Evolutionary conservation across 495 filamentous ascomycete genomes (phyloP).

Genomic region (Penicillium soppii): DNA sequence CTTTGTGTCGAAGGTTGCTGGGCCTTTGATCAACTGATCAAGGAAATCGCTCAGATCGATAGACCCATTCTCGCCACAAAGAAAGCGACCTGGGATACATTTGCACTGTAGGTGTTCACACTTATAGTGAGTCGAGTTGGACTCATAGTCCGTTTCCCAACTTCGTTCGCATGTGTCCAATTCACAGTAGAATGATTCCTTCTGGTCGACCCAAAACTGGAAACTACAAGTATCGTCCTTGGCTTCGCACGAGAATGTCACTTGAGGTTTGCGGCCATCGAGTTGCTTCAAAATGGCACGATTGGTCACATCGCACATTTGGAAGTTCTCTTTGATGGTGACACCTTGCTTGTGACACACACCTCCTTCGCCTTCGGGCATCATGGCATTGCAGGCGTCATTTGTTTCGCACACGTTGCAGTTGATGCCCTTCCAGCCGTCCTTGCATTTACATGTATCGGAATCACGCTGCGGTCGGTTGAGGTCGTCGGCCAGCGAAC

Average conservation of each 20-base stretch:
- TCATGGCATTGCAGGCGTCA: constrained; percentile 79
- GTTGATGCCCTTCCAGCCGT: constrained; percentile 97
- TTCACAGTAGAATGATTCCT: constrained; percentile 94
- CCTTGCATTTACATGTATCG: constrained; percentile 77
- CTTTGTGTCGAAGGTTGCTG: constrained; percentile 76
- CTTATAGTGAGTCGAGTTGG: constrained; percentile 79
- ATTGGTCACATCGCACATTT: constrained; percentile 98
- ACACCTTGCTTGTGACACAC: constrained; percentile 91
- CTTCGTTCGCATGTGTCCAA: constrained; percentile 76
- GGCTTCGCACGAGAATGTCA: constrained; percentile 88
- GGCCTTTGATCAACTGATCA: constrained; percentile 73
- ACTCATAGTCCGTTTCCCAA: constrained; percentile 61
- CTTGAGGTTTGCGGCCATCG: constrained; percentile 79
- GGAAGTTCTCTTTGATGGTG: constrained; percentile 89
- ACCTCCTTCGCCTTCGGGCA: constrained; percentile 73
- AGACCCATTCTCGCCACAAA: constrained; percentile 87
- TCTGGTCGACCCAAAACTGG: constrained; percentile 94
- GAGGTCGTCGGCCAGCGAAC: constrained; percentile 75
- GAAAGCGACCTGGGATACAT: constrained; percentile 87
- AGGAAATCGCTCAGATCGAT: constrained; percentile 92
- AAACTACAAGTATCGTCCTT: constrained; percentile 78
- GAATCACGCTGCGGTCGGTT: constrained; percentile 69
- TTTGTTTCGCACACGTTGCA: constrained; percentile 92
- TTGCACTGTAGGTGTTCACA: constrained; percentile 82
- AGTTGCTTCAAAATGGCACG: constrained; percentile 84